Base-by-base conservation (phyloP, 805 yeast genomes). In the Saccharomycopsis oosterbeekiorum region DNA sequence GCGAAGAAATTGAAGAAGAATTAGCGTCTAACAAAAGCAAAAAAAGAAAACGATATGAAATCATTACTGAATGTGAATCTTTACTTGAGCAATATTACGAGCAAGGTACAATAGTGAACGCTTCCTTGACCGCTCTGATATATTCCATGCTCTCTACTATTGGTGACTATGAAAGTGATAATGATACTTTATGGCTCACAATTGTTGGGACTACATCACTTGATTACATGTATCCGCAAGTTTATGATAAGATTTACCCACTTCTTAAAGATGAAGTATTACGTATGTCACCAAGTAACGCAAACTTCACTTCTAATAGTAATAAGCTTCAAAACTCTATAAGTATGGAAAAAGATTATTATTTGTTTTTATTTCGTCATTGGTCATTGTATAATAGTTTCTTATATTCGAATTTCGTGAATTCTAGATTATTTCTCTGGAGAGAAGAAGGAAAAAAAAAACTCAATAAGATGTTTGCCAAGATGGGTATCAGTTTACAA, bases 311-410 rank as follows among this genome's bases (percentile, higher is more conserved):
- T 11, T 68, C 68, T 59, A 73, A 68, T 55, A 73, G 75, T 5
- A 76, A 72, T 41, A 66, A 65, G 58, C 24, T 55, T 63, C 62
- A 61, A 74, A 69, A 64, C 74, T 74, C 5, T 76, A 73, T 94
- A 34, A 78, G 80, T 26, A 76, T 89, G 17, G 97, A 89, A 68
- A 82, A 85, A 29, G 99, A 96, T 72, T 94, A 88, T 72, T 84
- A 90, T 62, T 75, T 94, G 55, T 94, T 92, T 69, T 74, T 96
- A 50, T 76, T 94, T 55, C 84, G 97, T 56, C 97, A 93, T 71
- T 92, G 98, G 89, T 87, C 96, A 11, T 75, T 94, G 17, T 93
- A 94, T 73, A 96, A 93, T 66, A 80, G 97, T 64, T 90, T 96
- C 72, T 82, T 84, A 69, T 94, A 92, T 70, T 89, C 97, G n/a